Conservation (phyloP, 495 filamentous ascomycete genomes). For the Xylaria scruposa region DNA sequence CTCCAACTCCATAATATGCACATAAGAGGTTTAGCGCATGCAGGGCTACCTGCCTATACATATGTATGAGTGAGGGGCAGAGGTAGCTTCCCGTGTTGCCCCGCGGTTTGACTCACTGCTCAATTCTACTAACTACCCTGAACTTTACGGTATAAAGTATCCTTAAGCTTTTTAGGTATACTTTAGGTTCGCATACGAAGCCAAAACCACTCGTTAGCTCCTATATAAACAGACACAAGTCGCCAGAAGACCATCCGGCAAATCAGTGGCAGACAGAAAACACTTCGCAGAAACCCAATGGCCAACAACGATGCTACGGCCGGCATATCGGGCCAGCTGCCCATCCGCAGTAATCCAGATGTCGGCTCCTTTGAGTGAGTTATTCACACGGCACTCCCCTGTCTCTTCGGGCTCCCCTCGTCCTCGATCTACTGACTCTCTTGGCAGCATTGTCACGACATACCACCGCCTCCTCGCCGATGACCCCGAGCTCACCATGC, state of each 20-base stretch:
- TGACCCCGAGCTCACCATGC: conserved; percentile 90
- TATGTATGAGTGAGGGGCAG: neutral
- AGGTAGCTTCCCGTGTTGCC: conserved; percentile 5
- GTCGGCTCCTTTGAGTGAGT: conserved; percentile 43
- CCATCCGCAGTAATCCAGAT: conserved; percentile 39
- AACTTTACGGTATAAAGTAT: neutral
- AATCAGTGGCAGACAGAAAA: neutral
- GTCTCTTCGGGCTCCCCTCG: neutral
- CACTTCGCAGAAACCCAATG: neutral
- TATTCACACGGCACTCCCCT: too few species aligned
- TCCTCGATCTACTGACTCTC: conserved; percentile 2
- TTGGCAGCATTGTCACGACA: conserved; percentile 58
- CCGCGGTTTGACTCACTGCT: conserved; percentile 28
- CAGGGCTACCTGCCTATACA: neutral
- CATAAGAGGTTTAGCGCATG: neutral
- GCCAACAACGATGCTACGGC: conserved; percentile 34
- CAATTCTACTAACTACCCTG: too few species aligned
- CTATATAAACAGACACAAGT: neutral
- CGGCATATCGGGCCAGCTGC: conserved; percentile 32
- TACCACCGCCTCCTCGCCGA: conserved; percentile 59
- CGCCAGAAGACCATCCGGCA: neutral
- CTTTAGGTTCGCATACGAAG: neutral
- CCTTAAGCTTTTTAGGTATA: too few species aligned
- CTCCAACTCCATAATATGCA: neutral
- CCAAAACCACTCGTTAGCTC: neutral